These are phyloP conservation scores for Bipolaris bicolor DNA, from an alignment of 2,329 filamentous ascomycete species.

Conservation along the genomic window DNA sequence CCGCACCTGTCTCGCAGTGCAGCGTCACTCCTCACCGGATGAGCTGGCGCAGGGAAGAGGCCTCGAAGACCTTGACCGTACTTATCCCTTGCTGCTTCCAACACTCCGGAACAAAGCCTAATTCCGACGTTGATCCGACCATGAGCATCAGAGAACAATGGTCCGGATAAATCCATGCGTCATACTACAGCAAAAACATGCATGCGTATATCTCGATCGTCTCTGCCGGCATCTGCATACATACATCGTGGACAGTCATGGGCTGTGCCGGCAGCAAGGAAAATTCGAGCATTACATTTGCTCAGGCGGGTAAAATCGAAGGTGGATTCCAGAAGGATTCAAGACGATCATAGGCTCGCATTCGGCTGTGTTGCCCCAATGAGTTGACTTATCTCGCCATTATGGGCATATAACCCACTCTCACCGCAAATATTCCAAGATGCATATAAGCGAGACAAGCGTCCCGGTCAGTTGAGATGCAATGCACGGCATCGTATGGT, in stretches of 20 bases:
- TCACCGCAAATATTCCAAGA: background rate
- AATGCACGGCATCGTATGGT: background rate
- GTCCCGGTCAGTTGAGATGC: background rate
- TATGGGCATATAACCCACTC: background rate
- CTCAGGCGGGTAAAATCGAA: background rate
- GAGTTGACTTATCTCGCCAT: background rate
- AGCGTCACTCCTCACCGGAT: constrained; percentile 1
- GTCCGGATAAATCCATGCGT: background rate
- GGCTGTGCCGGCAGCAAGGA: background rate
- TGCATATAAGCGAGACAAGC: constrained; percentile 5
- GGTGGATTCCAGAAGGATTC: background rate
- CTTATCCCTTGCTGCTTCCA: background rate
- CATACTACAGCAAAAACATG: background rate
- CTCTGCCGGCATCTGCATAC: background rate
- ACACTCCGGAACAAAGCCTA: background rate
- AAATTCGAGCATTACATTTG: background rate
- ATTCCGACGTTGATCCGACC: background rate
- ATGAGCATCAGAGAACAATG: no score
- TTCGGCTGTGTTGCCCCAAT: constrained; percentile 1
- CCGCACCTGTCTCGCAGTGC: background rate
- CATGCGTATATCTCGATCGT: background rate
- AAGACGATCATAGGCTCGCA: background rate
- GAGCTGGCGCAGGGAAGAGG: background rate
- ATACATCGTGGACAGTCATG: background rate
- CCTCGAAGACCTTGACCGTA: background rate